A percentile compares a stretch with the other conserved stretches of the same genome.
phyloP scores from a whole-genome alignment of 257 asterid genomes.

The Verbena officinalis region DNA sequence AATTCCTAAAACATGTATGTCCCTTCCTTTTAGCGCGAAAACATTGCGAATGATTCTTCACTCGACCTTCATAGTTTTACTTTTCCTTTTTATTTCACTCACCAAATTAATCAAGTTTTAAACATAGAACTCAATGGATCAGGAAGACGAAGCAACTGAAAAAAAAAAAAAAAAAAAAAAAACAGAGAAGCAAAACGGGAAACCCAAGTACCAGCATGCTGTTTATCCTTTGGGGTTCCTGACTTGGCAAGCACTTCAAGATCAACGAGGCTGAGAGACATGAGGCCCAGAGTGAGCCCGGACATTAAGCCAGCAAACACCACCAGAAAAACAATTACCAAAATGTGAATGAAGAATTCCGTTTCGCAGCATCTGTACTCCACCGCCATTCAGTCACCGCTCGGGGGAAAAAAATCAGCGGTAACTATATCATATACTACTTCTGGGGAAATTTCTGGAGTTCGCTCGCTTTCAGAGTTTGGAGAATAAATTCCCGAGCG shows the following conservation, averaged over 20 bases:
- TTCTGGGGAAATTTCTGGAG: background rate
- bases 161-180: background rate
- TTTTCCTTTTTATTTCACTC: background rate
- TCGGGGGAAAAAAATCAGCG: background rate
- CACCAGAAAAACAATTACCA: constrained; percentile 55
- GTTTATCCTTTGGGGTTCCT: constrained; percentile 75
- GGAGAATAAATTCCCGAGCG: background rate
- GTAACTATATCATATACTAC: background rate
- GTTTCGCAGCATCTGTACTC: constrained; percentile 66
- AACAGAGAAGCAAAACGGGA: no score
- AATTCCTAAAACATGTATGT: background rate
- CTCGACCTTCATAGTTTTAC: background rate
- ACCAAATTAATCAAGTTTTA: background rate
- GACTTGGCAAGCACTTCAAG: constrained; percentile 92
- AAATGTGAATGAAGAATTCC: constrained; percentile 64
- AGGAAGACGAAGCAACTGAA: background rate
- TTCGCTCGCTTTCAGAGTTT: background rate
- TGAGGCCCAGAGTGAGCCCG: constrained; percentile 93
- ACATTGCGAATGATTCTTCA: background rate
- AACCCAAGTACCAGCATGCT: constrained; percentile 63
- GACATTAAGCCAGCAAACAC: constrained; percentile 89
- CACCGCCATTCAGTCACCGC: constrained; percentile 61
- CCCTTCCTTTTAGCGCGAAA: background rate
- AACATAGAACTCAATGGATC: background rate
- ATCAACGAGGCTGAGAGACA: constrained; percentile 94